Conservation (phyloP, 768 basidiomycete genomes). For the Lepiota subincarnata region DNA sequence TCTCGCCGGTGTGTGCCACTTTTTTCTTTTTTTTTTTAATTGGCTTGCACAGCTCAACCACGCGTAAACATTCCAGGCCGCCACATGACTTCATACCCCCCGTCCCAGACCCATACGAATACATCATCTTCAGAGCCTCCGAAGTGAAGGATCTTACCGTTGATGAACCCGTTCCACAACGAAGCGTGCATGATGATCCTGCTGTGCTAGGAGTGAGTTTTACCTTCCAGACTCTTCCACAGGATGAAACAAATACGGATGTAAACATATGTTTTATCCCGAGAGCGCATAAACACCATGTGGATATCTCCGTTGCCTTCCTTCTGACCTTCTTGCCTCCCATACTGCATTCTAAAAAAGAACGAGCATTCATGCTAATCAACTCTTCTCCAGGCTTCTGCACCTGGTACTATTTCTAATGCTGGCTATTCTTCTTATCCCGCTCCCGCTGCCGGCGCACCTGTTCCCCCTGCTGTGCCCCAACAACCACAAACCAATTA, state of each 20-base stretch:
- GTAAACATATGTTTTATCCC: constrained; percentile 21
- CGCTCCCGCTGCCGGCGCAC: constrained; percentile 16
- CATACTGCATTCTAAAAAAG: not conserved
- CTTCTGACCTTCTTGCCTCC: constrained; percentile 36
- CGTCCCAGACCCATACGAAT: constrained; percentile 78
- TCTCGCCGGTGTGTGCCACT: constrained; percentile 60
- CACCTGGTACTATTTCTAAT: constrained; percentile 30
- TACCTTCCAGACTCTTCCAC: constrained; percentile 11
- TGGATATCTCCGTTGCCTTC: constrained; percentile 62
- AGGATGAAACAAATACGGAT: constrained; percentile 30
- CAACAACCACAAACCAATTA: constrained; percentile 24
- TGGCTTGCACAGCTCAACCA: not conserved
- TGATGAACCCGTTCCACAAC: constrained; percentile 57
- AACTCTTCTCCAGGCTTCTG: constrained; percentile 39
- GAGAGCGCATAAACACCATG: constrained; percentile 40
- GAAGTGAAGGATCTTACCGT: constrained; percentile 89
- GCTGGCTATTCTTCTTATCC: constrained; percentile 15
- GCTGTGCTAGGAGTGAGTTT: constrained; percentile 68
- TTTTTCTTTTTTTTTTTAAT: constrained; percentile 1
- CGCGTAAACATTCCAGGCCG: constrained; percentile 43
- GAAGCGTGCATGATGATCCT: constrained; percentile 79
- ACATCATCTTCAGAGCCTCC: constrained; percentile 88
- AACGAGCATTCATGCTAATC: constrained; percentile 1
- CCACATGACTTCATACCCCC: constrained; percentile 79
- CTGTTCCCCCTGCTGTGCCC: constrained; percentile 16